These are phyloP conservation scores for Penstemon newberryi DNA, from an alignment of 257 asterid species.

Conservation along the genomic window DNA sequence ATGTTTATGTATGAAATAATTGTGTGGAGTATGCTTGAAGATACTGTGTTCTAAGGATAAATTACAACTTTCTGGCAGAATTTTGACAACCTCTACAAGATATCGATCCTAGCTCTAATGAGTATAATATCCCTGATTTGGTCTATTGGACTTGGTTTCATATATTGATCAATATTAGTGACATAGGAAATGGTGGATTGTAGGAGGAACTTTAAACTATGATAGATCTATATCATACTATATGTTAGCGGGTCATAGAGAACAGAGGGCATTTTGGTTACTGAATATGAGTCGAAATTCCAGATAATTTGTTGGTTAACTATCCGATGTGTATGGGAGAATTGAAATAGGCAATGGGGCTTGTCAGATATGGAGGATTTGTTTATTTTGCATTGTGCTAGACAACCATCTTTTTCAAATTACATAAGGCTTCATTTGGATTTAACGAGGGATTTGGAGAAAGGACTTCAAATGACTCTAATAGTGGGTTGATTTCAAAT, in stretches of 20 bases:
- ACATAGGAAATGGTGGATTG: slow-evolving; percentile 15
- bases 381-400: background rate
- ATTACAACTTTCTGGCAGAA: background rate
- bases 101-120: background rate
- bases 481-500: no score
- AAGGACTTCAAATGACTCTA: no score
- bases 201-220: slow-evolving; percentile 4
- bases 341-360: slow-evolving; percentile 2
- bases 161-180: slow-evolving; percentile 1
- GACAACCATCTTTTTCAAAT: background rate
- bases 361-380: slow-evolving; percentile 1
- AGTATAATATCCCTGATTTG: background rate
- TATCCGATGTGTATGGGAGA: background rate
- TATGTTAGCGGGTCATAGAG: slow-evolving; percentile 13
- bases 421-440: background rate
- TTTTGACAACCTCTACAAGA: background rate
- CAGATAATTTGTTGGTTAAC: background rate
- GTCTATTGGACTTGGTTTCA: slow-evolving; percentile 1
- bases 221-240: slow-evolving; percentile 14
- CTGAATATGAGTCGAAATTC: background rate
- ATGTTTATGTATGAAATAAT: slow-evolving; percentile 11
- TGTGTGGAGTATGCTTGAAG: slow-evolving; percentile 7
- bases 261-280: slow-evolving; percentile 6
- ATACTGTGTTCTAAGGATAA: slow-evolving; percentile 34
- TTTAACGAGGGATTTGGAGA: no score